Percentiles rank a stretch among this genome's conserved stretches.
Evolutionary conservation across 129 eudicot genomes (phyloP).

Genomic region (Calendula officinalis): DNA sequence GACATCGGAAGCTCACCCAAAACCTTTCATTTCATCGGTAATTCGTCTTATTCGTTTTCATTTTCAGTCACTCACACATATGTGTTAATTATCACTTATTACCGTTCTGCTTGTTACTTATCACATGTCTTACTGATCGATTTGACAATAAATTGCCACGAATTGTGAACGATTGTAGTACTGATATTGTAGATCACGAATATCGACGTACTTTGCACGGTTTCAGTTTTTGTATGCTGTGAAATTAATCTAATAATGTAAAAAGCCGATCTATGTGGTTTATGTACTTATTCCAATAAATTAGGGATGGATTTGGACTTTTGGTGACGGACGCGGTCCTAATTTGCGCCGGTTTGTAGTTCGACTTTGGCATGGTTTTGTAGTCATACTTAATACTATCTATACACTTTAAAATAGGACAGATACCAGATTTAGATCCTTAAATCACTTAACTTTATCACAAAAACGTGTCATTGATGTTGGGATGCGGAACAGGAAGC

Average conservation of each 20-base stretch:
- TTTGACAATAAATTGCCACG: conserved; percentile 11
- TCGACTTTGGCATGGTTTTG: not conserved
- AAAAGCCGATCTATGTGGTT: too few species aligned
- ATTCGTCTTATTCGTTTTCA: conserved; percentile 12
- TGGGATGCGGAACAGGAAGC: not conserved
- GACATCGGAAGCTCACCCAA: not conserved
- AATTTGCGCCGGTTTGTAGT: not conserved
- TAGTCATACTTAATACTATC: not conserved
- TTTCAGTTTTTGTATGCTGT: conserved; percentile 10
- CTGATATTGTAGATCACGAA: conserved; percentile 13
- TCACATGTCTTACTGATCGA: not conserved
- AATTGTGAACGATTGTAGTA: not conserved
- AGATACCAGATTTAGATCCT: too few species aligned
- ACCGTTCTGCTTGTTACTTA: not conserved
- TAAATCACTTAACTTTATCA: too few species aligned
- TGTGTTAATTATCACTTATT: conserved; percentile 12
- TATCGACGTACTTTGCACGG: conserved; percentile 1
- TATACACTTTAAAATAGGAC: too few species aligned
- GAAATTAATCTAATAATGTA: conserved; percentile 4
- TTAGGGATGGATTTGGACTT: not conserved
- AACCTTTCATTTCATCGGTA: not conserved
- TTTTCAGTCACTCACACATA: not conserved
- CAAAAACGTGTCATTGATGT: too few species aligned
- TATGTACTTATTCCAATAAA: too few species aligned
- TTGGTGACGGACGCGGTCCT: not conserved